Percentiles rank a stretch among this genome's conserved stretches.
phyloP scores from a whole-genome alignment of 2,329 filamentous ascomycete genomes.

The Achaetomium macrosporum region DNA sequence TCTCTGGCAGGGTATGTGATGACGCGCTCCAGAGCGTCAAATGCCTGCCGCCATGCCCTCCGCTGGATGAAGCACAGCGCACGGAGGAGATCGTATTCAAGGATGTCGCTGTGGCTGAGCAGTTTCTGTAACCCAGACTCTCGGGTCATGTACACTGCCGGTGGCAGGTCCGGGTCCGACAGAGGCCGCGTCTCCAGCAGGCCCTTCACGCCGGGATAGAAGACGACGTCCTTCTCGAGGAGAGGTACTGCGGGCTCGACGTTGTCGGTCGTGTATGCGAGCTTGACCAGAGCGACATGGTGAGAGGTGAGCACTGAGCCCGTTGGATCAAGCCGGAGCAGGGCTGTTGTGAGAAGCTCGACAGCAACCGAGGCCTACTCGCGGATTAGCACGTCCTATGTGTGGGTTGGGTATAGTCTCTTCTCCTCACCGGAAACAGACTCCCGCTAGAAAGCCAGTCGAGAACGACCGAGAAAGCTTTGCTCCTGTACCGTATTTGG shows the following conservation, averaged over 20 bases:
- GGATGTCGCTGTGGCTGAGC: conserved; percentile 47
- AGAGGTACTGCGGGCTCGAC: conserved; percentile 53
- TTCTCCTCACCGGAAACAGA: conserved; percentile 37
- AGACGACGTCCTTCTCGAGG: conserved; percentile 60
- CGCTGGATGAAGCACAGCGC: conserved; percentile 59
- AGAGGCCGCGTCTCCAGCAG: conserved; percentile 34
- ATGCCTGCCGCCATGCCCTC: conserved; percentile 57
- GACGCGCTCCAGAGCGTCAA: conserved; percentile 56
- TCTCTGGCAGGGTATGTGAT: conserved; percentile 62
- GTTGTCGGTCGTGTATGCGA: conserved; percentile 51
- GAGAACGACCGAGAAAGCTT: conserved; percentile 40
- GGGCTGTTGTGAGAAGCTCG: conserved; percentile 43
- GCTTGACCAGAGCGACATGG: conserved; percentile 52
- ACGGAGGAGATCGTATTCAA: conserved; percentile 62
- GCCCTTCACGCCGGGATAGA: conserved; percentile 49
- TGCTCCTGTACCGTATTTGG: conserved; percentile 48
- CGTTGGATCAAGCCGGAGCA: conserved; percentile 61
- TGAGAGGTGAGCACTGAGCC: conserved; percentile 60
- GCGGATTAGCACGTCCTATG: conserved; percentile 7
- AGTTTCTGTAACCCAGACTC: conserved; percentile 51
- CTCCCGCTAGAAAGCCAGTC: conserved; percentile 35
- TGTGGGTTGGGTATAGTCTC: not conserved
- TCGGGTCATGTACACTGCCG: conserved; percentile 53
- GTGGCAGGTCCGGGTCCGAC: conserved; percentile 42
- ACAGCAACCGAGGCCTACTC: conserved; percentile 42